phyloP scores from a whole-genome alignment of 1,284 basidiomycete species.

The Violaceomyces palustris region DNA sequence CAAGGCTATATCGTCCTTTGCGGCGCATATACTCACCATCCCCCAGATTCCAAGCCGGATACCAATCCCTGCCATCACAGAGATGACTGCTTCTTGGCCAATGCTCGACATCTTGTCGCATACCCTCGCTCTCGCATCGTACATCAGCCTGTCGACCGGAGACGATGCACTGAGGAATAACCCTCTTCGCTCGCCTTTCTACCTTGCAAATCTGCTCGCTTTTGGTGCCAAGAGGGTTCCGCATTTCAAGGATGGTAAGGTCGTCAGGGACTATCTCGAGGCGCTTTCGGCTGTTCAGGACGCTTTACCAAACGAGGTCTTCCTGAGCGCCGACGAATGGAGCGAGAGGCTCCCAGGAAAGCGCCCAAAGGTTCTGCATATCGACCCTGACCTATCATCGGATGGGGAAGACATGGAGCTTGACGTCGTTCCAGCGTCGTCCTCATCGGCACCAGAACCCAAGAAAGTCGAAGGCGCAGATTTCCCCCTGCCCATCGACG shows the following conservation, averaged over 20 bases:
- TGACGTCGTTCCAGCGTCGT: too few relatives aligned
- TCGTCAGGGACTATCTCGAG: conserved; percentile 27
- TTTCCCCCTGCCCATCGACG: conserved; percentile 4
- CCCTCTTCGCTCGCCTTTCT: conserved; percentile 15
- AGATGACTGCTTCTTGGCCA: conserved; percentile 34
- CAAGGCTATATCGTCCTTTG: conserved; percentile 16
- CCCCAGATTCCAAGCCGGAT: conserved; percentile 27
- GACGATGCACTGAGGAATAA: conserved; percentile 3
- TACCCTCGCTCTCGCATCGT: conserved; percentile 3
- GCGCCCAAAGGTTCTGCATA: too few relatives aligned
- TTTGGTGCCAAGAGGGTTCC: conserved; percentile 31
- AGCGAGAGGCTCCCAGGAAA: too few relatives aligned
- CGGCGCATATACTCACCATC: conserved; percentile 22
- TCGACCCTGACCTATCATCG: too few relatives aligned
- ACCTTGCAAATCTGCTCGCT: conserved; percentile 37
- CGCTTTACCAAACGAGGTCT: conserved; percentile 12
- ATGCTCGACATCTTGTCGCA: conserved; percentile 26
- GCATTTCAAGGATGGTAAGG: conserved; percentile 22
- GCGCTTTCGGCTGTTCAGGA: conserved; percentile 40
- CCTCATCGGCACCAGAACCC: too few relatives aligned
- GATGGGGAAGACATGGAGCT: too few relatives aligned
- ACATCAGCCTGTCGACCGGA: conserved; percentile 4
- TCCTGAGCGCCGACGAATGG: neutral
- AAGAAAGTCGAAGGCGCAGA: too few relatives aligned
- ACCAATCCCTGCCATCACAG: conserved; percentile 23